These are phyloP conservation scores for Tothia fuscella DNA, from an alignment of 2,329 filamentous ascomycete species.

Conservation along the genomic window DNA sequence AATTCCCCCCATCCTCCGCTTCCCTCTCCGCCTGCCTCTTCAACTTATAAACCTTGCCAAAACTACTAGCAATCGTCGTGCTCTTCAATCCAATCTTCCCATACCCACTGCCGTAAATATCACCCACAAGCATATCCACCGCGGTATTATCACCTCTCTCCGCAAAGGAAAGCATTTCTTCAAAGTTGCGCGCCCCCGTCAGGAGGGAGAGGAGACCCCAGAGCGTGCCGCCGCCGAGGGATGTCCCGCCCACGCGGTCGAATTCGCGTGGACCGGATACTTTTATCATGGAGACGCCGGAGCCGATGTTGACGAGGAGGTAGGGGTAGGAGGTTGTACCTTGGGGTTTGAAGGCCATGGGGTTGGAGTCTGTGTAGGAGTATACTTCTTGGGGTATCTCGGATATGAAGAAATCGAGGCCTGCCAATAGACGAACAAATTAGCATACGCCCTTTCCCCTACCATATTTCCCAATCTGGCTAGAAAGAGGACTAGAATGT, in stretches of 20 bases:
- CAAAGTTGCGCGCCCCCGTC: slow-evolving; percentile 89
- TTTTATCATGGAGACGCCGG: slow-evolving; percentile 93
- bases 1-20: slow-evolving; percentile 58
- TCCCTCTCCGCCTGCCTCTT: slow-evolving; percentile 71
- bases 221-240: slow-evolving; percentile 89
- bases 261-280: slow-evolving; percentile 81
- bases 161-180: slow-evolving; percentile 90
- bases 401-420: slow-evolving; percentile 96
- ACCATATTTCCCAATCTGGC: background rate
- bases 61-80: slow-evolving; percentile 88
- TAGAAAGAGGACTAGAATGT: background rate
- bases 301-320: slow-evolving; percentile 94
- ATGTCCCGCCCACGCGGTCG: slow-evolving; percentile 87
- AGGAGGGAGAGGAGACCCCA: slow-evolving; percentile 89
- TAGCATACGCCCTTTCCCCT: slow-evolving; percentile 10
- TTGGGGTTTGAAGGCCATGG: slow-evolving; percentile 77
- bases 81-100: slow-evolving; percentile 93
- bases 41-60: slow-evolving; percentile 92
- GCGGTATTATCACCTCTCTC: slow-evolving; percentile 83
- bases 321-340: slow-evolving; percentile 85
- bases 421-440: slow-evolving; percentile 31
- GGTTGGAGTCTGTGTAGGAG: slow-evolving; percentile 81
- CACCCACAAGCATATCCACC: slow-evolving; percentile 93
- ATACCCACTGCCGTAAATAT: slow-evolving; percentile 95
- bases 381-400: slow-evolving; percentile 97